Evolutionary conservation across 2,329 filamentous ascomycete genomes (phyloP), one percentile per base, ranked within the genome.

Genomic region (Stagonosporopsis cucurbitacearum): DNA sequence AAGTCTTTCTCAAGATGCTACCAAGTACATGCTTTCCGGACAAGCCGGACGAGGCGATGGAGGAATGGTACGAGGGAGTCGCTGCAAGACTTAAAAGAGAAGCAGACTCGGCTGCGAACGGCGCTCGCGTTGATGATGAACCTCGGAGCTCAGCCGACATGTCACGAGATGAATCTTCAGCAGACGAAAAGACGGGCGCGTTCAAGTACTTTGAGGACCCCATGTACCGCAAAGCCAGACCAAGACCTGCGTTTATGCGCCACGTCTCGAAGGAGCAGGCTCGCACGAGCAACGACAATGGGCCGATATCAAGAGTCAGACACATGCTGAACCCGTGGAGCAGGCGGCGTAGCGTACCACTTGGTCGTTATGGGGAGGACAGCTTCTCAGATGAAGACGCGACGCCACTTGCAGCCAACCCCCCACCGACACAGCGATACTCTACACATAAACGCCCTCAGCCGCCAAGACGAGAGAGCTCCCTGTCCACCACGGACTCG

Each of bases 21-120:
- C 86, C 92, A 0, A 87, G 89, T 36, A 84, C 87, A 53, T 80
- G 79, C 30, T 92, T 94, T 60, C 94, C 95, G 0, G 72, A 82
- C 1, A 79, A 84, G 39, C 85, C 92, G 1, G 94, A 98, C 67
- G 78, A 83, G 4, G 88, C 89, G n/a, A 92, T 96, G 77, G 86
- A 92, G 51, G 80, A 83, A 55, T 99, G 95, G 94, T 92, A 98
- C 72, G 86, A 90, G 63, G 81, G 82, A 2, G 93, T 96, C 53
- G 89, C 87, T 32, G 82, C 88, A 55, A 86, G 85, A 63, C 77
- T 96, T 44, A 85, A 87, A 58, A 80, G 84, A 52, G 88, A 93
- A 63, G 84, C 80, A 4, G 79, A 81, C 36, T 67, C 66, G 20
- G 71, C 73, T 72, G 60, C 62, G 5, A 65, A 50, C 1, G 54